A percentile compares a stretch with the other conserved stretches of the same genome.
Evolutionary conservation across 768 basidiomycete species (phyloP).

Genomic region (Leucosporidium yakuticum): DNA sequence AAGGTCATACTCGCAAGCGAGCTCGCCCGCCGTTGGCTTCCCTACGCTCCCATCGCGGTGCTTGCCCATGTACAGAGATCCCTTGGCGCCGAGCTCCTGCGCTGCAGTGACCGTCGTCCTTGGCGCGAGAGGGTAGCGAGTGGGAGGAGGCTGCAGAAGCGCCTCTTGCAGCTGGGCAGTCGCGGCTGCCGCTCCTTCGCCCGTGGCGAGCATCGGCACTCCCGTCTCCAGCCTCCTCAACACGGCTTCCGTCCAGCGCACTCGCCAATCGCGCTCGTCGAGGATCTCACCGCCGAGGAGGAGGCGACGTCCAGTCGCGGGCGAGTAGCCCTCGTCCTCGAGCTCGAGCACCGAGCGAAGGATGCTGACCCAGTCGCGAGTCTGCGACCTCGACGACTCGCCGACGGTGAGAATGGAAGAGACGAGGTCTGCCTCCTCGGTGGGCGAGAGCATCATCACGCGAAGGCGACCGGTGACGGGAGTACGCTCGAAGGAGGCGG

Average conservation of each 20-base stretch:
- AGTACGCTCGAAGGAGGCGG: slow-evolving; percentile 30
- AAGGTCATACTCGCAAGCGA: slow-evolving; percentile 83
- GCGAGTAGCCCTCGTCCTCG: slow-evolving; percentile 30
- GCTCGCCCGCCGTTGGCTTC: slow-evolving; percentile 44
- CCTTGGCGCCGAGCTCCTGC: slow-evolving; percentile 72
- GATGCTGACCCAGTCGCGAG: slow-evolving; percentile 36
- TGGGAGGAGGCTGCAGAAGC: slow-evolving; percentile 47
- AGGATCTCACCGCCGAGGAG: slow-evolving; percentile 51
- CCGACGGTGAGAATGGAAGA: slow-evolving; percentile 11
- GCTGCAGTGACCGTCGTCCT: slow-evolving; percentile 12
- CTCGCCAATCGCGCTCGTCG: slow-evolving; percentile 77
- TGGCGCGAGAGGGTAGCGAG: slow-evolving; percentile 37
- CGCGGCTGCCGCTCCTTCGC: slow-evolving; percentile 1
- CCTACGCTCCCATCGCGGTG: slow-evolving; percentile 42
- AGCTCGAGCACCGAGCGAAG: slow-evolving; percentile 28
- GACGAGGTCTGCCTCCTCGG: slow-evolving; percentile 35
- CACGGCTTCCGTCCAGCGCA: slow-evolving; percentile 74
- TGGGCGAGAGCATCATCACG: slow-evolving; percentile 33
- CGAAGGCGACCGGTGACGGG: slow-evolving; percentile 36
- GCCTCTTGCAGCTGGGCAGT: slow-evolving; percentile 43
- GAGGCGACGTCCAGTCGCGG: slow-evolving; percentile 14
- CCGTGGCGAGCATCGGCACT: slow-evolving; percentile 59
- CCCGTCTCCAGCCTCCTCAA: slow-evolving; percentile 68
- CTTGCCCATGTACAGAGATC: slow-evolving; percentile 60
- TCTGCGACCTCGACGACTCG: slow-evolving; percentile 3